Evolutionary conservation across 1,284 basidiomycete species (phyloP), one percentile per base, ranked within the genome.

Genomic region (Erythrobasidium hasegawianum): DNA sequence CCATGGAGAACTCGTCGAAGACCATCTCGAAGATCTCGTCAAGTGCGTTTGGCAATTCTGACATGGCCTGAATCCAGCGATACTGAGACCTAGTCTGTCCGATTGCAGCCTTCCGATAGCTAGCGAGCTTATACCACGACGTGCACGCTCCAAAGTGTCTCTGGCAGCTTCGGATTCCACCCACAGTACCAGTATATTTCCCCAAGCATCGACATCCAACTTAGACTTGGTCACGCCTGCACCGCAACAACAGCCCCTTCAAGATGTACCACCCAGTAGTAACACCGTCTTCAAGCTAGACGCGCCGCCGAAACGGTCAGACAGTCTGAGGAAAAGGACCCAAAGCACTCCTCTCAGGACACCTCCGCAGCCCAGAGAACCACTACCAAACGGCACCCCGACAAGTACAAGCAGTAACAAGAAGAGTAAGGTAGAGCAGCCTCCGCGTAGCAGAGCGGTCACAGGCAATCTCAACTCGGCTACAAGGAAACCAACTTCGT

Each of bases 11-110:
- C 43, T 57, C 3, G 55, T 56, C 20, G 62, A 65, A 38, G 62
- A 65, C 39, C 55, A 65, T 24, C 56, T 65, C 41, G 62, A 65
- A 52, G 62, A 65, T 40, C 47, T 65, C 11, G 13, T 65, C 14
- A 40, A 27, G 62, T 65, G 16, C 33, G 33, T 33, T 11, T 33
- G 33, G 33, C 33, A n/a, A n/a, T n/a, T n/a, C n/a, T n/a, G n/a
- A n/a, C n/a, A n/a, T n/a, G n/a, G n/a, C n/a, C n/a, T n/a, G n/a
- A n/a, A n/a, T n/a, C n/a, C n/a, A n/a, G n/a, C n/a, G n/a, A n/a
- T n/a, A n/a, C n/a, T n/a, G n/a, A n/a, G n/a, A n/a, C n/a, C n/a
- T n/a, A n/a, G n/a, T n/a, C n/a, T n/a, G n/a, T n/a, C n/a, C n/a
- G n/a, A n/a, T 39, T 56, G 14, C 47, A 65, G 62, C 5, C 26